Percentiles rank a stretch among this genome's conserved stretches.
Conservation (phyloP, 805 yeast species). For the Lipomyces sp. region DNA sequence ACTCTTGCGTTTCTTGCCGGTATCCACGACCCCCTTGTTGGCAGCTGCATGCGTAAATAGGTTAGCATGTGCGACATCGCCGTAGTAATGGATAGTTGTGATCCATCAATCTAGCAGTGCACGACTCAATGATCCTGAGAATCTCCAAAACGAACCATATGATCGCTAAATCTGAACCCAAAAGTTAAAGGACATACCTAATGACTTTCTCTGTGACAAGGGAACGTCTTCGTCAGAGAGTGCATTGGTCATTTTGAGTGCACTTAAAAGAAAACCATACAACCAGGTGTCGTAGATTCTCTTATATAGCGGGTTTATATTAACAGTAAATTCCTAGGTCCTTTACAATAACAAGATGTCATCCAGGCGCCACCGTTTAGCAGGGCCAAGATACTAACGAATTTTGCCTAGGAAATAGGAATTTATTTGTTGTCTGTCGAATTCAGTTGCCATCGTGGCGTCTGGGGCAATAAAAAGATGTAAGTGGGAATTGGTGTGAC, state of each 20-base stretch:
- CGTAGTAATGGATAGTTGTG: neutral
- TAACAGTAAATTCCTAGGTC: neutral
- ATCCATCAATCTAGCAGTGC: no score
- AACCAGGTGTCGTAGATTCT: neutral
- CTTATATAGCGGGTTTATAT: neutral
- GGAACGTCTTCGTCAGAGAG: constrained; percentile 32
- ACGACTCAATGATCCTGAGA: neutral
- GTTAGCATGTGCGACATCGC: neutral
- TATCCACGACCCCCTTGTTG: neutral
- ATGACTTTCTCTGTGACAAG: constrained; percentile 19
- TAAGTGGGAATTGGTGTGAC: neutral
- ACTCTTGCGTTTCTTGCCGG: constrained; percentile 8
- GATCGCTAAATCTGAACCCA: neutral
- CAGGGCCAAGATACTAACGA: neutral
- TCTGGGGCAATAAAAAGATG: neutral
- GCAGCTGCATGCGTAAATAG: neutral
- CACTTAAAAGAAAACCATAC: neutral
- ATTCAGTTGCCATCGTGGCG: neutral
- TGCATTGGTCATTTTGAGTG: constrained; percentile 9
- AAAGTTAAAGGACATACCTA: constrained; percentile 8
- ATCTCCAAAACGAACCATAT: neutral
- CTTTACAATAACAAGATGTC: neutral
- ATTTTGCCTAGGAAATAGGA: no score
- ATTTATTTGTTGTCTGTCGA: no score
- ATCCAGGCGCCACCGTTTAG: neutral